phyloP scores from a whole-genome alignment of 1,284 basidiomycete genomes.

The Heterobasidion parviporum region DNA sequence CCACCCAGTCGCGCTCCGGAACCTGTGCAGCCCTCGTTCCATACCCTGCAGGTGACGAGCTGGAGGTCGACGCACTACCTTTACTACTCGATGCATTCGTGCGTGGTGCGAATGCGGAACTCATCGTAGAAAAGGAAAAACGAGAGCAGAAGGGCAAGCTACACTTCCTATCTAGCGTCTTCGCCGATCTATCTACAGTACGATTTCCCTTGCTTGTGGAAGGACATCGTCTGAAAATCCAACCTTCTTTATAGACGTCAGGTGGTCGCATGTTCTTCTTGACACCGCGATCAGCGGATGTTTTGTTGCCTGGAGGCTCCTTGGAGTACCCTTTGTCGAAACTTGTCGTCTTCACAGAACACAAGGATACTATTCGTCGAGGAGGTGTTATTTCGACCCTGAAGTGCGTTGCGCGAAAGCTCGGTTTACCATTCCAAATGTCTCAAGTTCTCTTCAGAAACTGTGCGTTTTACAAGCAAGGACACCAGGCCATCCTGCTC shows the following conservation, averaged over 20 bases:
- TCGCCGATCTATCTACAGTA: constrained; percentile 83
- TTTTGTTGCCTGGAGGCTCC: constrained; percentile 28
- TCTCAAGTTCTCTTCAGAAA: constrained; percentile 41
- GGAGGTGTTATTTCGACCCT: constrained; percentile 81
- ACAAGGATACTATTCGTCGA: constrained; percentile 76
- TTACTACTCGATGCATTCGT: constrained; percentile 83
- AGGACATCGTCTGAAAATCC: neutral
- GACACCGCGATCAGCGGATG: constrained; percentile 41
- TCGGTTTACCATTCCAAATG: neutral
- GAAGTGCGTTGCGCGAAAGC: constrained; percentile 46
- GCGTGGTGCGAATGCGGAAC: constrained; percentile 53
- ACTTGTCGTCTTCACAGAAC: constrained; percentile 82
- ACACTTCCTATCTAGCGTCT: constrained; percentile 87
- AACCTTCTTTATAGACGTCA: constrained; percentile 37
- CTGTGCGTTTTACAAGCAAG: constrained; percentile 62
- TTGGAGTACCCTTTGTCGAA: constrained; percentile 78
- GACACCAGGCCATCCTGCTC: constrained; percentile 63
- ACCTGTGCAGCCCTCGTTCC: constrained; percentile 62
- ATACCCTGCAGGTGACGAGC: constrained; percentile 47
- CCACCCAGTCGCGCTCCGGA: constrained; percentile 67
- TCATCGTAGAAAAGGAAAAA: constrained; percentile 35
- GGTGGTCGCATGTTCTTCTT: constrained; percentile 68
- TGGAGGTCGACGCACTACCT: constrained; percentile 59
- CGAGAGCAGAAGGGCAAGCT: constrained; percentile 66
- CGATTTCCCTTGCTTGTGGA: constrained; percentile 16